Conservation (phyloP, 164 flowering plant genomes). For the Magnolia officinalis region DNA sequence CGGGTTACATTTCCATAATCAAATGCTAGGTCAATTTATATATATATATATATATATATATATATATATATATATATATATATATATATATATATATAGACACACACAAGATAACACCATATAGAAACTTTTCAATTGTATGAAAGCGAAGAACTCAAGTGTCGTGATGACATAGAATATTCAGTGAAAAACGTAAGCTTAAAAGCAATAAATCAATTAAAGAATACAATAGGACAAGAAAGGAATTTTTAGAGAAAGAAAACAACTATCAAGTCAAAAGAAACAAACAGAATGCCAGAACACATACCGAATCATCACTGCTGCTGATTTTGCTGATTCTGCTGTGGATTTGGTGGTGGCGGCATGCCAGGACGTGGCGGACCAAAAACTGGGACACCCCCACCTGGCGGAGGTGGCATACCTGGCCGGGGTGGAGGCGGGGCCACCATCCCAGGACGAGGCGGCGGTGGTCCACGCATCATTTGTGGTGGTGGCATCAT, state of each 20-base stretch:
- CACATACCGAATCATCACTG: slow-evolving; percentile 20
- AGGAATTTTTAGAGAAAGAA: neutral
- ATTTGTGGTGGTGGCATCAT: slow-evolving; percentile 47
- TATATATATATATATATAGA: too few species aligned
- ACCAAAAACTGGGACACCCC: slow-evolving; percentile 48
- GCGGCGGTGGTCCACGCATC: slow-evolving; percentile 54
- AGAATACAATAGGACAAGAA: neutral
- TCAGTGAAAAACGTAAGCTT: neutral
- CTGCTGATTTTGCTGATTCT: slow-evolving; percentile 35
- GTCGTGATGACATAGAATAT: neutral
- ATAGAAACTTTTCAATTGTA: too few species aligned
- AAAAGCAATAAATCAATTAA: neutral
- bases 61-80: too few species aligned
- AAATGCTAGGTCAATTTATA: too few species aligned
- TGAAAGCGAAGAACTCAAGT: neutral
- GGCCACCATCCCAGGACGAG: slow-evolving; percentile 46
- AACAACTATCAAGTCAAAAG: neutral
- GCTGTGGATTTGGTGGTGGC: slow-evolving; percentile 52
- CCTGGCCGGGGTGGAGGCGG: slow-evolving; percentile 62
- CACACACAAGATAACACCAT: too few species aligned
- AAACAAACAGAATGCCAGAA: neutral
- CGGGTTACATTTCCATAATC: too few species aligned
- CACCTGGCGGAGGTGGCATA: slow-evolving; percentile 84
- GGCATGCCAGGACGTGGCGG: slow-evolving; percentile 88
- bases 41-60: too few species aligned